Evolutionary conservation across 352 stramenopile species (phyloP).

Genomic region (Phytopythium helicoides): DNA sequence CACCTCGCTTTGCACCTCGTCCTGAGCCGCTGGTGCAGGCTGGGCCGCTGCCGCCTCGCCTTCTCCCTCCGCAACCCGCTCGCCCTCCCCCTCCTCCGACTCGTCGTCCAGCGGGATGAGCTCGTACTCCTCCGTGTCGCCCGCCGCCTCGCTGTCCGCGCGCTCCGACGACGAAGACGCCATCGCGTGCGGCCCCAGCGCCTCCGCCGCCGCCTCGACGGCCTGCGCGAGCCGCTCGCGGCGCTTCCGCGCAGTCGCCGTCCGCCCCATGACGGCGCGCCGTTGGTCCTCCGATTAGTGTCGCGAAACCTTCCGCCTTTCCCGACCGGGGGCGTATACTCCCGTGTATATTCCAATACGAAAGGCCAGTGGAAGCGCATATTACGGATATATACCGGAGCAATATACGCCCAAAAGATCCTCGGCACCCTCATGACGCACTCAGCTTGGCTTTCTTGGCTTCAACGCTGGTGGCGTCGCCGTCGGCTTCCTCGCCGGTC

Average conservation of each 20-base stretch:
- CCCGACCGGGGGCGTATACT: too few species aligned
- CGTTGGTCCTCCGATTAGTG: not conserved
- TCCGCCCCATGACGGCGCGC: not conserved
- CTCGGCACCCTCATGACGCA: too few species aligned
- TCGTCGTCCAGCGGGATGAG: constrained; percentile 2
- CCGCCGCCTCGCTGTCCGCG: constrained; percentile 12
- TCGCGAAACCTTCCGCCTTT: too few species aligned
- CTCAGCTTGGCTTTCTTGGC: constrained; percentile 17
- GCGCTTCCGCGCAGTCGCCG: too few species aligned
- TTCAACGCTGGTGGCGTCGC: constrained; percentile 23
- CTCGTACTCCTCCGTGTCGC: not conserved
- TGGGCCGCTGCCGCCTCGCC: too few species aligned
- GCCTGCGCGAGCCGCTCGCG: not conserved
- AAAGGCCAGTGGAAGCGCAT: too few species aligned
- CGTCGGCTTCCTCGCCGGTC: constrained; percentile 7
- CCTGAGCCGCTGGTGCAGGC: too few species aligned
- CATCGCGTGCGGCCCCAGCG: constrained; percentile 1
- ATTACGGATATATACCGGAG: too few species aligned
- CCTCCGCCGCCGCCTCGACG: not conserved
- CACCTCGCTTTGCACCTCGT: too few species aligned
- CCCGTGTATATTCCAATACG: too few species aligned
- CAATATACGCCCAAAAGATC: too few species aligned
- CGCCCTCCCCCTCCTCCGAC: not conserved
- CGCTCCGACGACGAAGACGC: not conserved
- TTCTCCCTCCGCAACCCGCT: too few species aligned